Percentiles rank a stretch among this genome's conserved stretches.
Conservation (phyloP, 2,329 filamentous ascomycete species). For the Didymosphaeria variabile region DNA sequence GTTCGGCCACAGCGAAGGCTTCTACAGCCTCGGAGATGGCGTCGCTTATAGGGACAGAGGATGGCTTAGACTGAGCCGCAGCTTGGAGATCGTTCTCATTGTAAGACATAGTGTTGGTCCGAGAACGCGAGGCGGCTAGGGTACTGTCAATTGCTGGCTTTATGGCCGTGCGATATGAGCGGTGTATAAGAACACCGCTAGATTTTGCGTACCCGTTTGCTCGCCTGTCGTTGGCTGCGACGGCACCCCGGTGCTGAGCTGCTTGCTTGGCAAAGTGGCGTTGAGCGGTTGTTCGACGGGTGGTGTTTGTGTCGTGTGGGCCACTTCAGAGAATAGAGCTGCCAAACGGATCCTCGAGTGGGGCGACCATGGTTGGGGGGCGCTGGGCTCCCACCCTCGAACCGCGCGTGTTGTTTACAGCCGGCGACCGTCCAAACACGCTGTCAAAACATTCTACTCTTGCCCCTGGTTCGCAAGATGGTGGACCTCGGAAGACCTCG, state of each 20-base stretch:
- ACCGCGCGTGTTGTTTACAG: too few relatives aligned
- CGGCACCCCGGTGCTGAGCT: neutral
- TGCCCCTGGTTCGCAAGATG: too few relatives aligned
- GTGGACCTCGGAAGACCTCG: too few relatives aligned
- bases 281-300: neutral
- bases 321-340: neutral
- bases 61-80: too few relatives aligned
- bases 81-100: neutral
- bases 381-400: too few relatives aligned
- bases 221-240: neutral
- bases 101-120: neutral
- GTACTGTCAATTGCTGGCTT: neutral
- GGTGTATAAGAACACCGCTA: neutral
- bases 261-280: neutral
- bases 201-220: neutral
- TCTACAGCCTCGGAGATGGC: constrained; percentile 18
- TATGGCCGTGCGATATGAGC: too few relatives aligned
- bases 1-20: constrained; percentile 23
- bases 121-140: neutral
- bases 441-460: too few relatives aligned
- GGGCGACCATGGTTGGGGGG: too few relatives aligned
- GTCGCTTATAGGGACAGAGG: neutral
- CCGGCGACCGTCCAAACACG: too few relatives aligned
- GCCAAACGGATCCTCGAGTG: neutral
- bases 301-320: neutral